Percentiles rank a stretch among this genome's conserved stretches.
Evolutionary conservation across 345 rosid genomes (phyloP).

Genomic region (Eucalyptus microcorys): DNA sequence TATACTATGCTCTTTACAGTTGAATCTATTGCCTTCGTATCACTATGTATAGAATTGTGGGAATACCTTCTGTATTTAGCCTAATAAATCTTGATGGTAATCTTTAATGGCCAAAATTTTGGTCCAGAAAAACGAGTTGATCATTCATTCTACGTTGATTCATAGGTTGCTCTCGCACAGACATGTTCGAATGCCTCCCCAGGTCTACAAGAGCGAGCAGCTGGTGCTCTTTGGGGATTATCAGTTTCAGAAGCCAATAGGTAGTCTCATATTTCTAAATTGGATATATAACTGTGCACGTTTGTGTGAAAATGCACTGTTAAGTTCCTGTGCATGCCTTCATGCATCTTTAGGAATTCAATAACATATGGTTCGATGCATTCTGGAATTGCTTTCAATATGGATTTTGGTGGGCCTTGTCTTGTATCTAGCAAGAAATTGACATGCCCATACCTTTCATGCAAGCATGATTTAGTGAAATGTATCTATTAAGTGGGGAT

Average conservation of each 20-base stretch:
- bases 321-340: neutral
- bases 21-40: neutral
- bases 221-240: conserved; percentile 97
- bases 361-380: neutral
- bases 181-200: conserved; percentile 76
- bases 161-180: conserved; percentile 74
- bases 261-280: conserved; percentile 12
- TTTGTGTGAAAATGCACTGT: neutral
- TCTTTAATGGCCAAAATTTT: neutral
- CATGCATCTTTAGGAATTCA: neutral
- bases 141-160: neutral
- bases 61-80: neutral
- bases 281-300: neutral
- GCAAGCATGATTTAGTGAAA: neutral
- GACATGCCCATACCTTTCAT: neutral
- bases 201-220: conserved; percentile 99
- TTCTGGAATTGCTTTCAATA: neutral
- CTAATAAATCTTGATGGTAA: neutral
- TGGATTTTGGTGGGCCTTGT: neutral
- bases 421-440: neutral
- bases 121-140: neutral
- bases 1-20: neutral
- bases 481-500: neutral
- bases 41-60: neutral
- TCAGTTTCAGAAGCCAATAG: conserved; percentile 91